phyloP scores from a whole-genome alignment of 306 rosid genomes.

The Gastrolobium villosum region DNA sequence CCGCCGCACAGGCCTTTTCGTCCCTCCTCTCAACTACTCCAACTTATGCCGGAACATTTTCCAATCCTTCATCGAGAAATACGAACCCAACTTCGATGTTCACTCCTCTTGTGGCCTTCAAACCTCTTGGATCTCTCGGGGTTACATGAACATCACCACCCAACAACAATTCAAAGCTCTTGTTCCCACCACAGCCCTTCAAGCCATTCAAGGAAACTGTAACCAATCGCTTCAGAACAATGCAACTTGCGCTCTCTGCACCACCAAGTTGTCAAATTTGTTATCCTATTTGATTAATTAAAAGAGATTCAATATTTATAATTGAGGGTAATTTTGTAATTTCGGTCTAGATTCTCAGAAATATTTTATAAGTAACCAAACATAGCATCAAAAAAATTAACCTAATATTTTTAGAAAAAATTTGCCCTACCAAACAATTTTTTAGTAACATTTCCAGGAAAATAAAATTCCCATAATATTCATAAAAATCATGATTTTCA shows the following conservation, averaged over 20 bases:
- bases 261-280: constrained; percentile 48
- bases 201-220: constrained; percentile 46
- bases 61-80: constrained; percentile 45
- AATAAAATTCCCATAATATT: too few species aligned
- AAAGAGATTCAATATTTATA: too few species aligned
- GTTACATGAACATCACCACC: constrained; percentile 83
- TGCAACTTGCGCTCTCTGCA: constrained; percentile 82
- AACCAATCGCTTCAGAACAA: constrained; percentile 61
- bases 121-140: constrained; percentile 62
- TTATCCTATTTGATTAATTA: constrained; percentile 47
- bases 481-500: too few species aligned
- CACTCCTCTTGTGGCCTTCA: constrained; percentile 48
- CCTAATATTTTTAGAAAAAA: too few species aligned
- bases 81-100: constrained; percentile 11
- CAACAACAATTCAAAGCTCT: constrained; percentile 47
- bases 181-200: neutral
- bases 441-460: too few species aligned
- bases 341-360: too few species aligned
- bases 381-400: too few species aligned
- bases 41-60: constrained; percentile 39
- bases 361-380: too few species aligned
- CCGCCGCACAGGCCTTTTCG: constrained; percentile 59
- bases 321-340: too few species aligned
- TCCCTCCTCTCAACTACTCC: constrained; percentile 54
- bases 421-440: too few species aligned